phyloP scores from a whole-genome alignment of 2,329 filamentous ascomycete genomes.

The Bipolaris sorokiniana region DNA sequence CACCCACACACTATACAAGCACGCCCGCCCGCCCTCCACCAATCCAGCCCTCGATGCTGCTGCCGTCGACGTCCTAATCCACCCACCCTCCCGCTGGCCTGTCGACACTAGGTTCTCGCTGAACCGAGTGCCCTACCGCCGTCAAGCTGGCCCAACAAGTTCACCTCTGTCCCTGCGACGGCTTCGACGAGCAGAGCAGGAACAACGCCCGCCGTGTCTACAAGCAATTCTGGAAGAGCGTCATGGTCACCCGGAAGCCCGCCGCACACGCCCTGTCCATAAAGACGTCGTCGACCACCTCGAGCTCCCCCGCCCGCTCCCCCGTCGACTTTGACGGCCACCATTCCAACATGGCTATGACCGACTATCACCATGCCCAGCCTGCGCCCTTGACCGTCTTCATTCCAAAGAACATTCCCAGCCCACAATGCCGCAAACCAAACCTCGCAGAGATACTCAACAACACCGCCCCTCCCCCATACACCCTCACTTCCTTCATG shows the following conservation, averaged over 20 bases:
- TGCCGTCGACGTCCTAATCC: constrained; percentile 27
- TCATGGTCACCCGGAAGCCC: constrained; percentile 46
- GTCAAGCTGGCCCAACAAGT: constrained; percentile 50
- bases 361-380: constrained; percentile 50
- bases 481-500: constrained; percentile 92
- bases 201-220: constrained; percentile 44
- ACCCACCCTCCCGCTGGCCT: constrained; percentile 25
- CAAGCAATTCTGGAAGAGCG: constrained; percentile 48
- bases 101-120: constrained; percentile 40
- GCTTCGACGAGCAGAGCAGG: constrained; percentile 41
- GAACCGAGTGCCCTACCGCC: constrained; percentile 41
- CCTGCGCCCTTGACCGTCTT: constrained; percentile 59
- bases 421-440: constrained; percentile 66
- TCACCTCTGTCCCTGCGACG: constrained; percentile 43
- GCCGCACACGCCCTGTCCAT: constrained; percentile 38
- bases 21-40: background rate
- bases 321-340: constrained; percentile 50
- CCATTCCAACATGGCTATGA: constrained; percentile 58
- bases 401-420: constrained; percentile 52
- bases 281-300: constrained; percentile 42
- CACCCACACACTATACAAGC: constrained; percentile 15
- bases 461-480: constrained; percentile 84
- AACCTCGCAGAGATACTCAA: constrained; percentile 86
- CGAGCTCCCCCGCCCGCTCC: constrained; percentile 42
- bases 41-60: constrained; percentile 38